Evolutionary conservation across 306 rosid genomes (phyloP).

Genomic region (Prosopis cineraria): DNA sequence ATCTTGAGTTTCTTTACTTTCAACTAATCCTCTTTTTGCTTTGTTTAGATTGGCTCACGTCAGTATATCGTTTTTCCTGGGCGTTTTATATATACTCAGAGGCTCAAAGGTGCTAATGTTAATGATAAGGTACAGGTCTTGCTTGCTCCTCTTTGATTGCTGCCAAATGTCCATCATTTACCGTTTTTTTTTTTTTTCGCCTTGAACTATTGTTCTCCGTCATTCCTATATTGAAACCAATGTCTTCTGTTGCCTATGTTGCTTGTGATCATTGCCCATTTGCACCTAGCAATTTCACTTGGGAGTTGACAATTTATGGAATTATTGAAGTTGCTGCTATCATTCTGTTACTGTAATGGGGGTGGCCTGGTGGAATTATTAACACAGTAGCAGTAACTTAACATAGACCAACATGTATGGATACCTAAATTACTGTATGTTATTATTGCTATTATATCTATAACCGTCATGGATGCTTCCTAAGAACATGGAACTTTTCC

Average conservation of each 20-base stretch:
- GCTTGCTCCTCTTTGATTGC: slow-evolving; percentile 6
- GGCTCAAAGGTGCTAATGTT: slow-evolving; percentile 81
- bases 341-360: background rate
- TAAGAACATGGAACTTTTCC: background rate
- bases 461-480: background rate
- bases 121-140: slow-evolving; percentile 72
- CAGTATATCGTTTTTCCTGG: slow-evolving; percentile 97
- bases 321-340: slow-evolving; percentile 1
- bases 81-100: slow-evolving; percentile 72
- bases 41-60: slow-evolving; percentile 74
- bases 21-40: slow-evolving; percentile 9
- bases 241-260: background rate
- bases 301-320: background rate
- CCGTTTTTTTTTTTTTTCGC: background rate
- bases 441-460: background rate
- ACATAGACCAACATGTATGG: background rate
- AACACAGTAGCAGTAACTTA: background rate
- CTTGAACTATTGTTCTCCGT: slow-evolving; percentile 4
- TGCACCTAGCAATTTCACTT: slow-evolving; percentile 14
- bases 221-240: background rate
- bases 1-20: slow-evolving; percentile 25
- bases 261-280: slow-evolving; percentile 5
- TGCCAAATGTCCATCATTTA: slow-evolving; percentile 19
- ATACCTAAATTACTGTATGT: background rate
- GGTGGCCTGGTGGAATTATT: slow-evolving; percentile 7